Evolutionary conservation across 192 early-diverging fungal species (phyloP).

Genomic region (Coemansia pectinata): DNA sequence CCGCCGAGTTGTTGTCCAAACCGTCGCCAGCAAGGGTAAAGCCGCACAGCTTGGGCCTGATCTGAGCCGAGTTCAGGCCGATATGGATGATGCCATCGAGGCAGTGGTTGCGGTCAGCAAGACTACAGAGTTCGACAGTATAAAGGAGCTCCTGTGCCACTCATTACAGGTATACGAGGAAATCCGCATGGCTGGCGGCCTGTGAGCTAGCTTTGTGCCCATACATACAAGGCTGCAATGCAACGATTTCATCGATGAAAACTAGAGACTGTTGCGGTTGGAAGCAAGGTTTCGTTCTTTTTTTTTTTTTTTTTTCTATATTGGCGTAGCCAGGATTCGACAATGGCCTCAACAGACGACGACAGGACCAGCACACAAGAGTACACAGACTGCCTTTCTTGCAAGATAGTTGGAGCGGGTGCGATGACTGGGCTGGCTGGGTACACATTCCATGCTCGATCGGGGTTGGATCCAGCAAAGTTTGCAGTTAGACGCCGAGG

Average conservation of each 20-base stretch:
- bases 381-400: conserved; percentile 45
- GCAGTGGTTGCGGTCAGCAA: conserved; percentile 19
- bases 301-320: background rate
- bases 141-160: conserved; percentile 48
- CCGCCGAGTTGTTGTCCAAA: conserved; percentile 44
- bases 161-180: conserved; percentile 48
- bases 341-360: background rate
- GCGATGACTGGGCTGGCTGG: conserved; percentile 38
- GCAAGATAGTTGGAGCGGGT: conserved; percentile 35
- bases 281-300: background rate
- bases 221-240: background rate
- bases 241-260: no score
- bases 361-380: background rate
- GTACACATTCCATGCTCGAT: conserved; percentile 24
- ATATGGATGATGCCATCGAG: conserved; percentile 36
- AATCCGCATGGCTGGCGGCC: conserved; percentile 15
- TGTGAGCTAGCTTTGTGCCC: background rate
- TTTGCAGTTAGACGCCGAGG: conserved; percentile 33
- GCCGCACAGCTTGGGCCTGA: conserved; percentile 27
- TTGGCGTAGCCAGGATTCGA: background rate
- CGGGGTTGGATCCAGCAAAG: conserved; percentile 23
- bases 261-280: background rate
- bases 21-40: conserved; percentile 33
- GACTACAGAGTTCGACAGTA: conserved; percentile 32
- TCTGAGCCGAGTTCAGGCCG: conserved; percentile 39